Evolutionary conservation across 208 protist species (phyloP).

Genomic region (Crithidia acanthocephali): DNA sequence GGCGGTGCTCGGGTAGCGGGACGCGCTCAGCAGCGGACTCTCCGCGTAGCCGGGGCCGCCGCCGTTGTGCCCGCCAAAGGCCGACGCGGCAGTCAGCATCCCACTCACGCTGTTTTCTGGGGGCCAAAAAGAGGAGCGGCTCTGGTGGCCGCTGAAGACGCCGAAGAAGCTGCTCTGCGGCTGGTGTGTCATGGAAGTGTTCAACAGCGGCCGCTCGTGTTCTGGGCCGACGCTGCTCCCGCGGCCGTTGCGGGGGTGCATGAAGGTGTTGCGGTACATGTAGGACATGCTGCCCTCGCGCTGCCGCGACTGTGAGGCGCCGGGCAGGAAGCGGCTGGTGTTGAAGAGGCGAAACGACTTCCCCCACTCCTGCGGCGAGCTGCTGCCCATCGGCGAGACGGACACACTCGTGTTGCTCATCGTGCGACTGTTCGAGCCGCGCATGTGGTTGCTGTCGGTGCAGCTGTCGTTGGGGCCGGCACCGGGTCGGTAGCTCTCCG

Average conservation of each 20-base stretch:
- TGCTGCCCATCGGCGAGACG: conserved; percentile 64
- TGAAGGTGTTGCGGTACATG: conserved; percentile 42
- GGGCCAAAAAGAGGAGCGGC: conserved; percentile 29
- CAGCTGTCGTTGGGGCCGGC: conserved; percentile 21
- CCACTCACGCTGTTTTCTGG: conserved; percentile 25
- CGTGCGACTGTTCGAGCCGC: conserved; percentile 41
- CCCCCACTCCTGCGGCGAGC: conserved; percentile 62
- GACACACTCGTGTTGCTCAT: conserved; percentile 68
- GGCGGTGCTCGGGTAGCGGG: conserved; percentile 15
- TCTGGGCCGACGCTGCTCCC: conserved; percentile 30
- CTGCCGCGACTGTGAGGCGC: conserved; percentile 28
- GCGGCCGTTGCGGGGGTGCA: conserved; percentile 21
- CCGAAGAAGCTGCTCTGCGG: conserved; percentile 32
- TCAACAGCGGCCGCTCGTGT: conserved; percentile 19
- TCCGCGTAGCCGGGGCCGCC: conserved; percentile 4
- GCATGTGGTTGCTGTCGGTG: conserved; percentile 29
- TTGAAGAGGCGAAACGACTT: conserved; percentile 83
- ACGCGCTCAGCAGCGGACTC: conserved; percentile 26
- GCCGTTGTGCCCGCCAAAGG: conserved; percentile 8
- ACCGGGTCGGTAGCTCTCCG: conserved; percentile 39
- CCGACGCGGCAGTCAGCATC: conserved; percentile 15
- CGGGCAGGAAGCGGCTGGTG: conserved; percentile 41
- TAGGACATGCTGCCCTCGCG: conserved; percentile 35
- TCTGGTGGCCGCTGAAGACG: conserved; percentile 2
- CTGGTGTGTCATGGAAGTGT: conserved; percentile 20